A percentile compares a stretch with the other conserved stretches of the same genome.
Conservation (phyloP, 371 early-diverging fungal genomes). For the Saksenaea vasiformis region DNA sequence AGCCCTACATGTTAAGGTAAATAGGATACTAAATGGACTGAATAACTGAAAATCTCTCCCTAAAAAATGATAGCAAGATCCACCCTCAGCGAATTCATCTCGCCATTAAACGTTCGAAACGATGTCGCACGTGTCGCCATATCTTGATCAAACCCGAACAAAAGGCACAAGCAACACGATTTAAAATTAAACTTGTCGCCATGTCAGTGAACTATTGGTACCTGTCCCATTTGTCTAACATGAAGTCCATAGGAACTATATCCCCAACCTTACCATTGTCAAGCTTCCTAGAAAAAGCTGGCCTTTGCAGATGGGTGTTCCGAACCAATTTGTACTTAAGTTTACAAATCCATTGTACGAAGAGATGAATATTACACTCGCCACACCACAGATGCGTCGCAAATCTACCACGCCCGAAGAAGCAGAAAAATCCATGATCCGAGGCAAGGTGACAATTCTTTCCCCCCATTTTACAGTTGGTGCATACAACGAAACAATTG, state of each 20-base stretch:
- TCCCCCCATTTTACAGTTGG: constrained; percentile 75
- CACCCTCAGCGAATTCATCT: constrained; percentile 87
- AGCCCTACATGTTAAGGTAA: constrained; percentile 58
- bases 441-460: constrained; percentile 55
- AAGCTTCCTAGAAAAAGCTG: constrained; percentile 55
- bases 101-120: constrained; percentile 81
- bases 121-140: constrained; percentile 87
- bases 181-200: constrained; percentile 87
- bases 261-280: constrained; percentile 78
- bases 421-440: constrained; percentile 12
- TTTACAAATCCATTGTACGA: constrained; percentile 86
- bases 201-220: constrained; percentile 34
- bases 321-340: constrained; percentile 69
- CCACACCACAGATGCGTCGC: constrained; percentile 44
- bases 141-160: constrained; percentile 90
- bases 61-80: constrained; percentile 34
- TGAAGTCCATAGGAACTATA: constrained; percentile 54
- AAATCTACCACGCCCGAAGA: constrained; percentile 19
- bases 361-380: constrained; percentile 68
- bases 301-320: constrained; percentile 55
- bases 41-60: neutral
- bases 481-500: constrained; percentile 82
- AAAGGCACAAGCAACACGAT: constrained; percentile 84
- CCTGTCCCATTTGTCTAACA: neutral
- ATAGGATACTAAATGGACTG: neutral